Percentiles rank a stretch among this genome's conserved stretches.
These are phyloP conservation scores for Torulaspora quercuum DNA, from an alignment of 805 yeast species.

Conservation along the genomic window DNA sequence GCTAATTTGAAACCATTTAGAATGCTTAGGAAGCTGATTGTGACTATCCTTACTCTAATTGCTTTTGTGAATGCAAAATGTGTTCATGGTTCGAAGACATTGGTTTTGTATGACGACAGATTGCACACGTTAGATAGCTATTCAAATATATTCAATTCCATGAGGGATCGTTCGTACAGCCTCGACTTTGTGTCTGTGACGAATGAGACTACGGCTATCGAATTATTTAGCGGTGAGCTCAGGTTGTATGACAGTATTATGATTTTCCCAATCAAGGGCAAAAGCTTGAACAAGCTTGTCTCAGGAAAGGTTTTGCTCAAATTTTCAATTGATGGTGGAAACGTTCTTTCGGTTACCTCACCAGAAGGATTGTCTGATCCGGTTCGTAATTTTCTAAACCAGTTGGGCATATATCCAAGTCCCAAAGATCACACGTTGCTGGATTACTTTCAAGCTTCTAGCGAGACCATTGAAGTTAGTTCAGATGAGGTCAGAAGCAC, in stretches of 20 bases:
- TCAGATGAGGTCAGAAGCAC: slow-evolving; percentile 17
- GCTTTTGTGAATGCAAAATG: slow-evolving; percentile 17
- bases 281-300: slow-evolving; percentile 41
- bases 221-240: slow-evolving; percentile 40
- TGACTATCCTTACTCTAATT: slow-evolving; percentile 7
- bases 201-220: slow-evolving; percentile 21
- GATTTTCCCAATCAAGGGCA: slow-evolving; percentile 56
- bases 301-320: slow-evolving; percentile 50
- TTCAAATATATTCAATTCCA: slow-evolving; percentile 28
- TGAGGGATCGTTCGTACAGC: slow-evolving; percentile 37
- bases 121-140: slow-evolving; percentile 28
- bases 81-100: slow-evolving; percentile 30
- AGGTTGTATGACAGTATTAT: slow-evolving; percentile 54
- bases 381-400: slow-evolving; percentile 62
- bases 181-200: slow-evolving; percentile 30
- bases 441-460: slow-evolving; percentile 55
- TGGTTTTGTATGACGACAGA: slow-evolving; percentile 36
- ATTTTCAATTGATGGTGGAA: slow-evolving; percentile 67
- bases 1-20: slow-evolving; percentile 1
- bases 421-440: slow-evolving; percentile 63
- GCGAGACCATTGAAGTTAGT: slow-evolving; percentile 12
- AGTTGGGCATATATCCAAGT: slow-evolving; percentile 79
- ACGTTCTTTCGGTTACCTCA: slow-evolving; percentile 60
- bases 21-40: slow-evolving; percentile 11
- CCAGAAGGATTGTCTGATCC: slow-evolving; percentile 55